Percentiles rank a stretch among this genome's conserved stretches.
These are phyloP conservation scores for Apodospora peruviana DNA, from an alignment of 495 filamentous ascomycete genomes.

Conservation along the genomic window DNA sequence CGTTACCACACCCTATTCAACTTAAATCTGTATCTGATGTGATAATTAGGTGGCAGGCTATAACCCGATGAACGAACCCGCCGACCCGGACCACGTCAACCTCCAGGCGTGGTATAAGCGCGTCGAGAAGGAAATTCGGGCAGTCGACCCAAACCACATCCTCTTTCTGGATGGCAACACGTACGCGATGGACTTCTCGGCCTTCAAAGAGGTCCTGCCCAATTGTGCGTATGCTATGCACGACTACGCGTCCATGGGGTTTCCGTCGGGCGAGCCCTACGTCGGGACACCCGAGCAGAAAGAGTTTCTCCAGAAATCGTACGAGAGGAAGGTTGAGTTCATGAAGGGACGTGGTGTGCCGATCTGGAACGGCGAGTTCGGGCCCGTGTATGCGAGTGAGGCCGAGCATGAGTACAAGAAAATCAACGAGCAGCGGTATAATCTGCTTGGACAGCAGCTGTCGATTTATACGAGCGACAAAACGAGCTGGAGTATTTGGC, in stretches of 20 bases:
- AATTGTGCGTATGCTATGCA: slow-evolving; percentile 60
- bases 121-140: slow-evolving; percentile 52
- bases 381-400: slow-evolving; percentile 52
- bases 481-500: slow-evolving; percentile 59
- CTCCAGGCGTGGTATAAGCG: slow-evolving; percentile 53
- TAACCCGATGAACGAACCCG: slow-evolving; percentile 63
- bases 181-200: slow-evolving; percentile 50
- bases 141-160: slow-evolving; percentile 56
- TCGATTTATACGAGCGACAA: slow-evolving; percentile 51
- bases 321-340: slow-evolving; percentile 52
- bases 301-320: slow-evolving; percentile 37
- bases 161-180: slow-evolving; percentile 64
- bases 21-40: neutral
- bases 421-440: slow-evolving; percentile 48
- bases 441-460: slow-evolving; percentile 51
- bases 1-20: neutral
- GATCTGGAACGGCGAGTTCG: slow-evolving; percentile 63
- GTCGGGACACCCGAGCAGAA: slow-evolving; percentile 48
- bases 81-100: slow-evolving; percentile 50
- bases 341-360: slow-evolving; percentile 49
- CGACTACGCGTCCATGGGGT: slow-evolving; percentile 56
- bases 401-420: slow-evolving; percentile 30
- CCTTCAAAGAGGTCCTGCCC: slow-evolving; percentile 28
- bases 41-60: slow-evolving; percentile 50
- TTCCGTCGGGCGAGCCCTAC: slow-evolving; percentile 50